These are phyloP conservation scores for Calonectria pseudoreteaudii DNA, from an alignment of 2,329 filamentous ascomycete genomes.

Conservation along the genomic window DNA sequence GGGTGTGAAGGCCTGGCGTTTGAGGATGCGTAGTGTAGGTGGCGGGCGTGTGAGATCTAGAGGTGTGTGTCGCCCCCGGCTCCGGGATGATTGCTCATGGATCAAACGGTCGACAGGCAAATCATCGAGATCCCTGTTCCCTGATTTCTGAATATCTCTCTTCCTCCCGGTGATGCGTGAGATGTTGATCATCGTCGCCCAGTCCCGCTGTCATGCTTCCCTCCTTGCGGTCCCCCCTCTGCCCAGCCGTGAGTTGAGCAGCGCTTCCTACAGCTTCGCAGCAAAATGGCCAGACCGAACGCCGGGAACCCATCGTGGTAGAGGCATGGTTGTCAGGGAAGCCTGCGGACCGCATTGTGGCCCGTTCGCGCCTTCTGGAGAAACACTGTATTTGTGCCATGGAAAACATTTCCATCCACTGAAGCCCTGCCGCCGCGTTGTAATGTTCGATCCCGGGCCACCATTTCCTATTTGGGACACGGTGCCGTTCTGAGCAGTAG, in stretches of 20 bases:
- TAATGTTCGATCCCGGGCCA: slow-evolving; percentile 37
- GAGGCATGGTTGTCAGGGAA: slow-evolving; percentile 10
- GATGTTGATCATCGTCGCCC: slow-evolving; percentile 33
- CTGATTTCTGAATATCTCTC: slow-evolving; percentile 27
- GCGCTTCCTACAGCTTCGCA: not conserved
- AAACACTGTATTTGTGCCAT: slow-evolving; percentile 22
- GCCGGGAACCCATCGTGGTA: not conserved
- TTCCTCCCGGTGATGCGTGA: slow-evolving; percentile 34
- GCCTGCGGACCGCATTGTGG: slow-evolving; percentile 19
- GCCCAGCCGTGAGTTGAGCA: not conserved
- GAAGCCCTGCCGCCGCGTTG: slow-evolving; percentile 32
- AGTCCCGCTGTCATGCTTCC: slow-evolving; percentile 13
- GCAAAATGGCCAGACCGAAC: not conserved
- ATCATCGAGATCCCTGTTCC: slow-evolving; percentile 38
- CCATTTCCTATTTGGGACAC: slow-evolving; percentile 40
- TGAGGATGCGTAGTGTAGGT: slow-evolving; percentile 16
- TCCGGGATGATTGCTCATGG: slow-evolving; percentile 40
- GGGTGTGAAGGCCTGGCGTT: slow-evolving; percentile 27
- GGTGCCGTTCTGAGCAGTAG: slow-evolving; percentile 38
- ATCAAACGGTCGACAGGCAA: slow-evolving; percentile 45
- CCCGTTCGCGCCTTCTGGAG: slow-evolving; percentile 14
- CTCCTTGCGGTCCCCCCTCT: not conserved
- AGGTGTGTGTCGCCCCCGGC: slow-evolving; percentile 36
- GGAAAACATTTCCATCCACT: slow-evolving; percentile 33
- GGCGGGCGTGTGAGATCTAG: slow-evolving; percentile 41